Percentiles rank a stretch among this genome's conserved stretches.
phyloP scores from a whole-genome alignment of 345 rosid species.

The Aquilaria malaccensis region DNA sequence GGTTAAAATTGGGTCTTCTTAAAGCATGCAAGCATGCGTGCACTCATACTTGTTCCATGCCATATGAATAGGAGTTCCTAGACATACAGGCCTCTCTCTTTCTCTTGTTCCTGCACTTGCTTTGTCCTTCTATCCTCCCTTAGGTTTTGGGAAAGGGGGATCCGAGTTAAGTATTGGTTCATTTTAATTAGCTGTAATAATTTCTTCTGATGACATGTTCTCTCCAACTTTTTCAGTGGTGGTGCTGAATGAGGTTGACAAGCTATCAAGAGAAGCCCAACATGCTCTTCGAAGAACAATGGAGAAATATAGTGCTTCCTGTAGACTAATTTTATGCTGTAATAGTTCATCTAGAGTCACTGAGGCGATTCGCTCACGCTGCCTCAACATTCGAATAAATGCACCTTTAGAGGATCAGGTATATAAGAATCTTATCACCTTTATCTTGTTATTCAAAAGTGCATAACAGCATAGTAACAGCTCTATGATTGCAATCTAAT shows the following conservation, averaged over 20 bases:
- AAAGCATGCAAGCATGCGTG: too few relatives aligned
- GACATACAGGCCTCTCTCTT: too few relatives aligned
- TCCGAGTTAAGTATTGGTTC: too few relatives aligned
- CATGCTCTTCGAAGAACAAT: slow-evolving; percentile 97
- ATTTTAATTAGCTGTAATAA: too few relatives aligned
- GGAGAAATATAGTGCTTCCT: slow-evolving; percentile 93
- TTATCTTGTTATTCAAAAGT: not conserved
- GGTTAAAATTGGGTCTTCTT: too few relatives aligned
- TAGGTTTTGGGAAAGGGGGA: too few relatives aligned
- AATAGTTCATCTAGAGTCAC: slow-evolving; percentile 95
- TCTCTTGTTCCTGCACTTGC: too few relatives aligned
- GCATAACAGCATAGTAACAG: too few relatives aligned
- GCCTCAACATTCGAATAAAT: slow-evolving; percentile 81
- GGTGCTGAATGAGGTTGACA: slow-evolving; percentile 97
- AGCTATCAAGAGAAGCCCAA: slow-evolving; percentile 98
- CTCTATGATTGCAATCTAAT: too few relatives aligned
- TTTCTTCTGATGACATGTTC: slow-evolving; percentile 7
- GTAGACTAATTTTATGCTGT: slow-evolving; percentile 88
- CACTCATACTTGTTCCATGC: too few relatives aligned
- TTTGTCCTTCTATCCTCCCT: too few relatives aligned
- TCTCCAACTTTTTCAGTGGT: slow-evolving; percentile 42
- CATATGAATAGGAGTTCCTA: too few relatives aligned
- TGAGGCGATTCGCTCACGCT: slow-evolving; percentile 97
- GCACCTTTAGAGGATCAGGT: slow-evolving; percentile 95
- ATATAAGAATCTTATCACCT: slow-evolving; percentile 14